phyloP scores from a whole-genome alignment of 2,329 filamentous ascomycete species.

The Hypoxylon rubiginosum region DNA sequence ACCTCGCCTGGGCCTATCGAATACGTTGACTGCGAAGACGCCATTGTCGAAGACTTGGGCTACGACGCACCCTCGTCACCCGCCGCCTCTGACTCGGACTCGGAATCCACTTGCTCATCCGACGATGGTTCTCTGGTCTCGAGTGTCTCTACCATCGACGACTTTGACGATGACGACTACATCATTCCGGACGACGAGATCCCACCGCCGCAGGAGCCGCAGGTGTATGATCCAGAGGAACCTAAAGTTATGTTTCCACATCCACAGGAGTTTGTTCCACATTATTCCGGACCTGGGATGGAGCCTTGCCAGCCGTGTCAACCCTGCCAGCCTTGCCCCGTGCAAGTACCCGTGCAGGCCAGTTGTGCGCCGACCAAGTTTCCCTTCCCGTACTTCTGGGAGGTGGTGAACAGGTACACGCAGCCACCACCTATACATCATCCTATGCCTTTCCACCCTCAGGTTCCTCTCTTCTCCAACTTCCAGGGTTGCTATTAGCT shows the following conservation, averaged over 20 bases:
- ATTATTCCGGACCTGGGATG: conserved; percentile 58
- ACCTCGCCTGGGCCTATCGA: conserved; percentile 59
- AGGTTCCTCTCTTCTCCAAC: conserved; percentile 65
- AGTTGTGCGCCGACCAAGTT: conserved; percentile 61
- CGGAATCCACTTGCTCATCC: conserved; percentile 61
- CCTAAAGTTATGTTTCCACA: conserved; percentile 59
- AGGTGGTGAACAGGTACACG: conserved; percentile 65
- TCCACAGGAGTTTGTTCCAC: conserved; percentile 64
- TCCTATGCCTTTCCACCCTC: conserved; percentile 65
- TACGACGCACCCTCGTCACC: conserved; percentile 63
- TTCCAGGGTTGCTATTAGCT: conserved; percentile 66
- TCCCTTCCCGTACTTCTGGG: conserved; percentile 63
- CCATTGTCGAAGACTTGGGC: conserved; percentile 60
- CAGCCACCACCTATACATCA: conserved; percentile 64
- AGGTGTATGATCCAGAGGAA: conserved; percentile 63
- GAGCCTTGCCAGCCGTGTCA: conserved; percentile 56
- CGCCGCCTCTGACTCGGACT: conserved; percentile 60
- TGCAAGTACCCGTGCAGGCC: conserved; percentile 49
- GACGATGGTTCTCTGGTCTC: conserved; percentile 70
- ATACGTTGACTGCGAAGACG: conserved; percentile 65
- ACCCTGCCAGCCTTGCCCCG: conserved; percentile 47
- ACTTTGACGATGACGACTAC: conserved; percentile 64
- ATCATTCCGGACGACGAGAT: conserved; percentile 59
- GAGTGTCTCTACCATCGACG: conserved; percentile 66
- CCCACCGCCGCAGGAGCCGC: conserved; percentile 55